Base-by-base conservation (phyloP, 148 eudicot genomes). In the Persicaria tinctoria region DNA sequence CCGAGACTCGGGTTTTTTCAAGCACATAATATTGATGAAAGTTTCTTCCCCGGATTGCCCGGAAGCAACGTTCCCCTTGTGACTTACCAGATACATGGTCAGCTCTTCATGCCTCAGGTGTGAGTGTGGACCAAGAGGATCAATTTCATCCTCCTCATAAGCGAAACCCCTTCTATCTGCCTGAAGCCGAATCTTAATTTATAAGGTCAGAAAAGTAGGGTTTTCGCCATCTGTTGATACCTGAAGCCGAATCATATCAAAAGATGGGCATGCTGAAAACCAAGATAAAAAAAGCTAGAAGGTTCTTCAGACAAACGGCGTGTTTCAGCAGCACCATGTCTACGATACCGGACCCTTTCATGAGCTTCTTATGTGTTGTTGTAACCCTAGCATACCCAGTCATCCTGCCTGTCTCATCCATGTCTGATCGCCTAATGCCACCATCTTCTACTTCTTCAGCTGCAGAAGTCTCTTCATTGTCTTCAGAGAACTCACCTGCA, bases 81-180 rank as follows among this genome's bases (percentile, higher is more conserved):
- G 70, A 41, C 47, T 38, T 47, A 41, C 70, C 70, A 66, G 70
- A 66, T 38, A 66, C 70, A 66, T 66, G 70, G 44, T 1, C 70
- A 38, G 18, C 47, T 41, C 70, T 66, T 66, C 70, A 66, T 66
- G 5, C 70, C 70, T 12, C 70, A 66, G 17, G 70, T 13, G 70
- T 66, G 41, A 32, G 41, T 32, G 41, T 32, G 2, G 70, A 66
- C 47, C 47, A 66, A 41, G 3, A 66, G 47, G 41, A 66, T 41
- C 48, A 41, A 66, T 66, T 38, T 32, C 41, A 32, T 32, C 41
- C 41, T 32, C 41, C 41, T 32, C 41, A 32, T 32, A 23, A 23
- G 27, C 27, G 27, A 32, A 32, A 32, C 56, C n/a, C 56, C 8
- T 13, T 47, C 20, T 38, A 60, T 60, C 32, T 16, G 27, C 1